Base-by-base conservation (phyloP, 169 alveolate species). In the Plasmodium adleri region DNA sequence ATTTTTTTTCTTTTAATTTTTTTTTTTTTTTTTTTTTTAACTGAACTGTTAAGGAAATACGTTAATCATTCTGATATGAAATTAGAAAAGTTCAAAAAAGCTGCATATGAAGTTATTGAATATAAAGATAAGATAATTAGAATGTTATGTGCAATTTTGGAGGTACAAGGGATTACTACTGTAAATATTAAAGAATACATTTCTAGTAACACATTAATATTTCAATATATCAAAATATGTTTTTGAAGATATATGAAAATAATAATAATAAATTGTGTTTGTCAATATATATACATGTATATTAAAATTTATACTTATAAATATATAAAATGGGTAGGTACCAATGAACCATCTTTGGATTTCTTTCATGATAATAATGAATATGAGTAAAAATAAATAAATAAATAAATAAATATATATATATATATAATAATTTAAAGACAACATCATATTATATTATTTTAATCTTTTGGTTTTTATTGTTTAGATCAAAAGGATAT, bases 91-190 rank as follows among this genome's bases (percentile, higher is more conserved):
- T 80, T 80, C 59, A 80, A 68, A 80, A 80, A 56, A 49, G 64
- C 47, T 17, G 90, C 90, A 20, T 68, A 52, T 47, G 78, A 71
- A 67, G 56, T 80, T 45, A 80, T 80, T 67, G 90, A 80, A 17
- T 56, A 80, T 68, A 80, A 80, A 45, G 90, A 80, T 17, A 80
- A 80, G 59, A 80, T 80, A 7, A 80, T 80, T 15, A 52, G 70
- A 68, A 80, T 80, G 90, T 49, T 80, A 47, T 80, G 85, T 28
- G 90, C 90, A 24, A 80, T 80, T 54, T 49, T 80, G 50, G 90
- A 80, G 45, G 90, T 80, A 39, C 90, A 80, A 28, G 90, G 90
- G 22, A 70, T 54, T 17, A 80, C 90, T 13, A 80, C 90, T 7
- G 26, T 80, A 80, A 68, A 80, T 62, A 66, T 80, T 56, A 80